These are phyloP conservation scores for Pyronema domesticum DNA, from an alignment of 495 filamentous ascomycete genomes.

Conservation along the genomic window DNA sequence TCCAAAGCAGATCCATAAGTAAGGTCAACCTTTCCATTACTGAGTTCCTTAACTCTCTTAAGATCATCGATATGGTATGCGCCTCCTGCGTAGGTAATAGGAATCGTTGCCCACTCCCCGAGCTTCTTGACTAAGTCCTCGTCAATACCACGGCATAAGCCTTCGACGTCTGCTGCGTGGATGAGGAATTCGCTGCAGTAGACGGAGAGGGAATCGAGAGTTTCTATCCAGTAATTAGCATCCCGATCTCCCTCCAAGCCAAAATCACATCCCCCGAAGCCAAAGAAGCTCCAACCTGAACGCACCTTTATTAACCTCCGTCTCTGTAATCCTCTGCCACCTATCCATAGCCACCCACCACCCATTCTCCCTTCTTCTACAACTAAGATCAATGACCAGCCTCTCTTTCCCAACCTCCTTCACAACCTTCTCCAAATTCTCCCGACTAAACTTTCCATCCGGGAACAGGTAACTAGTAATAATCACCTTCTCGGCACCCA, in stretches of 20 bases:
- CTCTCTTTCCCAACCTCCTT: conserved; percentile 50
- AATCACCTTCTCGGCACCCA: conserved; percentile 72
- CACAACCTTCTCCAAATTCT: conserved; percentile 53
- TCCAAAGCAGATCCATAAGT: conserved; percentile 94
- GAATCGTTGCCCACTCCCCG: conserved; percentile 70
- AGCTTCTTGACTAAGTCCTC: conserved; percentile 60
- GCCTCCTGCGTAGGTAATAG: conserved; percentile 90
- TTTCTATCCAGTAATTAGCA: conserved; percentile 34
- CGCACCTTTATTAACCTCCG: conserved; percentile 73
- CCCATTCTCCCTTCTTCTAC: conserved; percentile 45
- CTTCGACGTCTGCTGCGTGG: conserved; percentile 97
- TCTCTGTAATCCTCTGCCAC: conserved; percentile 93
- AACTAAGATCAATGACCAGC: conserved; percentile 88
- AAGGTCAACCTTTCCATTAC: conserved; percentile 67
- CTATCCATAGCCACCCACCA: conserved; percentile 98
- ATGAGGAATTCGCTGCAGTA: conserved; percentile 93
- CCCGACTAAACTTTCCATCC: conserved; percentile 54
- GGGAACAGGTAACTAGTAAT: conserved; percentile 67
- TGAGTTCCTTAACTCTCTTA: conserved; percentile 57
- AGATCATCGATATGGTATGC: conserved; percentile 66
- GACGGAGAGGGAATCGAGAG: conserved; percentile 60
- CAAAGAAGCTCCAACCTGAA: background rate
- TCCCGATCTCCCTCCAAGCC: background rate
- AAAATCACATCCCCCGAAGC: background rate
- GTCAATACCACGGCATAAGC: conserved; percentile 77